These are phyloP conservation scores for Gossypium schwendimanii DNA, from an alignment of 441 rosid species.

Conservation along the genomic window DNA sequence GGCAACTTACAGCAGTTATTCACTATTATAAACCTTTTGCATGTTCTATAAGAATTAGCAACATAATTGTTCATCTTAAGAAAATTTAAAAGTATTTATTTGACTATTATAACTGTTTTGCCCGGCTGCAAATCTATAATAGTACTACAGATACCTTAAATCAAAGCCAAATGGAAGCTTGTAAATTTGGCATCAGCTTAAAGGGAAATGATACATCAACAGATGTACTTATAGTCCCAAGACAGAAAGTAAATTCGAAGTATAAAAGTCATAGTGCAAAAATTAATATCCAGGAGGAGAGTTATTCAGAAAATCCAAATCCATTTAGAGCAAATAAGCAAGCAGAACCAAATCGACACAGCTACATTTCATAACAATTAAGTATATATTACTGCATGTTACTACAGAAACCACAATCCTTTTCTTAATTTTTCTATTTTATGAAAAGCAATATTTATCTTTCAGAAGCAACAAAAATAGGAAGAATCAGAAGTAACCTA, in stretches of 20 bases:
- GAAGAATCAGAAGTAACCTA: constrained; percentile 42
- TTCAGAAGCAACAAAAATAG: neutral
- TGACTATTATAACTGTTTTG: neutral
- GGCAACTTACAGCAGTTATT: neutral
- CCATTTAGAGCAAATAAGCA: neutral
- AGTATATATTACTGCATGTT: neutral
- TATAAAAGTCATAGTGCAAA: neutral
- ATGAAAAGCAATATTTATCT: neutral
- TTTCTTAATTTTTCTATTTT: neutral
- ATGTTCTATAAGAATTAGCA: neutral
- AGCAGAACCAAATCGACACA: neutral
- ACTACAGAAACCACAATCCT: neutral
- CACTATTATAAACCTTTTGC: neutral
- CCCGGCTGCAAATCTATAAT: neutral
- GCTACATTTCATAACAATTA: neutral
- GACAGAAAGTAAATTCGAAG: neutral
- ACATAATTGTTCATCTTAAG: neutral
- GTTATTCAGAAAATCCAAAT: neutral
- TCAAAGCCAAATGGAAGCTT: constrained; percentile 4
- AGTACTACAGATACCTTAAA: neutral
- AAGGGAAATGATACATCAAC: neutral
- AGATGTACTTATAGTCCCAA: neutral
- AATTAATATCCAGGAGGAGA: neutral
- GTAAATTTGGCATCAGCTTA: neutral
- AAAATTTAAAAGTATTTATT: neutral